These are phyloP conservation scores for Acidomyces sp. DNA, from an alignment of 495 filamentous ascomycete genomes.

Conservation along the genomic window DNA sequence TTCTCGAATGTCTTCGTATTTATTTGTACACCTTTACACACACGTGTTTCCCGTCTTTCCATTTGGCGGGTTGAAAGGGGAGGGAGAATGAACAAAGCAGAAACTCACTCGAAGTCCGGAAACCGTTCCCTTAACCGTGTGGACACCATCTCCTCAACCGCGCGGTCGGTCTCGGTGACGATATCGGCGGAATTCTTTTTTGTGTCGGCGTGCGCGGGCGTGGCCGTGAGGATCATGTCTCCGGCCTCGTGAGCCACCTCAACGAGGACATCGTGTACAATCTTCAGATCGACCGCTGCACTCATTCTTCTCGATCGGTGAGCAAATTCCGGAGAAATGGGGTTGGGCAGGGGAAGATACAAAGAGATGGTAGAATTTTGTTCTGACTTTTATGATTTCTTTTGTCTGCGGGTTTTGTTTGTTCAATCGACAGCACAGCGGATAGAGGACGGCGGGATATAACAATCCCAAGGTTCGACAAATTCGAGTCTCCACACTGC, in stretches of 20 bases:
- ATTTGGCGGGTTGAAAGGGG: not conserved
- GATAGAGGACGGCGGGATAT: too few relatives aligned
- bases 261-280: slow-evolving; percentile 70
- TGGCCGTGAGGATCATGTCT: slow-evolving; percentile 63
- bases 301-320: too few relatives aligned
- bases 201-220: slow-evolving; percentile 51
- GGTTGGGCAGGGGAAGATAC: too few relatives aligned
- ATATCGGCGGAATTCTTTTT: slow-evolving; percentile 82
- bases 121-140: slow-evolving; percentile 48
- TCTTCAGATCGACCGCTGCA: slow-evolving; percentile 55
- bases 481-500: too few relatives aligned
- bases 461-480: too few relatives aligned
- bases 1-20: too few relatives aligned
- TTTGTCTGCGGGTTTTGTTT: too few relatives aligned
- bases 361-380: too few relatives aligned
- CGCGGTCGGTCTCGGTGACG: slow-evolving; percentile 76
- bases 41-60: not conserved
- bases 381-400: too few relatives aligned
- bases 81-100: too few relatives aligned
- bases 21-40: not conserved
- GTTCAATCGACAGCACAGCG: too few relatives aligned
- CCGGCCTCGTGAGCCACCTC: slow-evolving; percentile 65
- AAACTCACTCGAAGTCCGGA: slow-evolving; percentile 40
- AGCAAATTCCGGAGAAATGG: too few relatives aligned
- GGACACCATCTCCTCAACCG: slow-evolving; percentile 64